Evolutionary conservation across 2,329 filamentous ascomycete species (phyloP).

Genomic region (Rutstroemia sp.): DNA sequence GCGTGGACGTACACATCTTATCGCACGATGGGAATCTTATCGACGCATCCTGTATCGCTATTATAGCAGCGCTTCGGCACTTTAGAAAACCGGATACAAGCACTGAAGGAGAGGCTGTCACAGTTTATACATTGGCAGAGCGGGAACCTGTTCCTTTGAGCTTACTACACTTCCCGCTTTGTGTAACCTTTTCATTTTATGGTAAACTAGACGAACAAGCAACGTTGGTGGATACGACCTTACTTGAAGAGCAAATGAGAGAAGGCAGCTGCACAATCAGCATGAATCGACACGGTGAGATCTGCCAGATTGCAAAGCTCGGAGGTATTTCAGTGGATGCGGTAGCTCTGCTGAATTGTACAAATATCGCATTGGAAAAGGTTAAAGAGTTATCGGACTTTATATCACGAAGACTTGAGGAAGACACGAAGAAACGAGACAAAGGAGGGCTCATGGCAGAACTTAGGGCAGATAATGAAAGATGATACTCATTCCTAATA

Average conservation of each 20-base stretch:
- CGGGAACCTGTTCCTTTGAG: constrained; percentile 84
- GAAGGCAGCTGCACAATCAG: constrained; percentile 72
- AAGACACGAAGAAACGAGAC: constrained; percentile 72
- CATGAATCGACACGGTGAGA: constrained; percentile 28
- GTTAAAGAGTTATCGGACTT: constrained; percentile 72
- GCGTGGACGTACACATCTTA: constrained; percentile 86
- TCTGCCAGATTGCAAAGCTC: constrained; percentile 63
- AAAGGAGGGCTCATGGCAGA: constrained; percentile 74
- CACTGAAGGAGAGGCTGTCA: constrained; percentile 77
- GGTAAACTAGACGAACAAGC: constrained; percentile 55
- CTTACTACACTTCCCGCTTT: constrained; percentile 87
- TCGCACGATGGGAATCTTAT: constrained; percentile 86
- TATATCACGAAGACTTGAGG: constrained; percentile 64
- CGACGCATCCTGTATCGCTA: constrained; percentile 77
- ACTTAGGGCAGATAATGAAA: constrained; percentile 70
- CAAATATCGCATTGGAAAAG: constrained; percentile 65
- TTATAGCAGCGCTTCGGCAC: constrained; percentile 82
- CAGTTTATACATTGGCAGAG: constrained; percentile 76
- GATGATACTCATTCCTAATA: constrained; percentile 39
- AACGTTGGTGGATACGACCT: constrained; percentile 63
- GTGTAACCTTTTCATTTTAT: constrained; percentile 83
- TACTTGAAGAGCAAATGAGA: constrained; percentile 69
- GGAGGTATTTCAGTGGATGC: constrained; percentile 80
- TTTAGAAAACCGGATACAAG: constrained; percentile 86
- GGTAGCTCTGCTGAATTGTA: constrained; percentile 67